These are phyloP conservation scores for Chaetomiaceae sp. DNA, from an alignment of 2,329 filamentous ascomycete species.

Conservation along the genomic window DNA sequence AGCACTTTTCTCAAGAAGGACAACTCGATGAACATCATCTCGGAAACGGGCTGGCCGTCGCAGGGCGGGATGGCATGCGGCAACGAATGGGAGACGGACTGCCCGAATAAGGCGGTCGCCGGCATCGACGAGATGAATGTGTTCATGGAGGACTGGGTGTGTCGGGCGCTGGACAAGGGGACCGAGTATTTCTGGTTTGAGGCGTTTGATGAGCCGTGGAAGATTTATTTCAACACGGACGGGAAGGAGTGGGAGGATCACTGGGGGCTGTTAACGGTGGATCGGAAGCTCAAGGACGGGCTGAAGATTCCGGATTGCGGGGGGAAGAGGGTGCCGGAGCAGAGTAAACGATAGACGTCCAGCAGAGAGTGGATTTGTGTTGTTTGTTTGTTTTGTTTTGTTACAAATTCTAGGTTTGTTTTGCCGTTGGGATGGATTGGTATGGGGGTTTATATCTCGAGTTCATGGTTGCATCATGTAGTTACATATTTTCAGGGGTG, in stretches of 20 bases:
- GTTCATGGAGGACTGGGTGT: slow-evolving; percentile 86
- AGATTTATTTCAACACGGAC: slow-evolving; percentile 64
- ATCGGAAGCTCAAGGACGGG: slow-evolving; percentile 78
- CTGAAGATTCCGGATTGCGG: slow-evolving; percentile 83
- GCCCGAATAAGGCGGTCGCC: slow-evolving; percentile 66
- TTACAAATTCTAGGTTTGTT: not conserved
- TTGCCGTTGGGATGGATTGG: not conserved
- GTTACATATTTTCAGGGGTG: not conserved
- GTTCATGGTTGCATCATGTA: not conserved
- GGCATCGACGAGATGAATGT: slow-evolving; percentile 75
- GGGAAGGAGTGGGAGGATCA: slow-evolving; percentile 86
- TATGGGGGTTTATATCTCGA: not conserved
- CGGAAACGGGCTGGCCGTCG: slow-evolving; percentile 88
- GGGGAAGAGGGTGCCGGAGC: slow-evolving; percentile 58
- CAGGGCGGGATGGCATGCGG: slow-evolving; percentile 78
- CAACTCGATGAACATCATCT: slow-evolving; percentile 68
- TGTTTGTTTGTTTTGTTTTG: not conserved
- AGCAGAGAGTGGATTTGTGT: not conserved
- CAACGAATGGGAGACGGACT: slow-evolving; percentile 44
- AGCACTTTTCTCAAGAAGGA: slow-evolving; percentile 60
- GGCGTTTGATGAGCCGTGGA: slow-evolving; percentile 97
- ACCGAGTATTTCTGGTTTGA: slow-evolving; percentile 98
- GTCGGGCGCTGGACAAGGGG: slow-evolving; percentile 69
- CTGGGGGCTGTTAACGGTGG: slow-evolving; percentile 86
- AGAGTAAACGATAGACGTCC: no score